phyloP scores from a whole-genome alignment of 108 stramenopile genomes.

The Skeletonema potamos region DNA sequence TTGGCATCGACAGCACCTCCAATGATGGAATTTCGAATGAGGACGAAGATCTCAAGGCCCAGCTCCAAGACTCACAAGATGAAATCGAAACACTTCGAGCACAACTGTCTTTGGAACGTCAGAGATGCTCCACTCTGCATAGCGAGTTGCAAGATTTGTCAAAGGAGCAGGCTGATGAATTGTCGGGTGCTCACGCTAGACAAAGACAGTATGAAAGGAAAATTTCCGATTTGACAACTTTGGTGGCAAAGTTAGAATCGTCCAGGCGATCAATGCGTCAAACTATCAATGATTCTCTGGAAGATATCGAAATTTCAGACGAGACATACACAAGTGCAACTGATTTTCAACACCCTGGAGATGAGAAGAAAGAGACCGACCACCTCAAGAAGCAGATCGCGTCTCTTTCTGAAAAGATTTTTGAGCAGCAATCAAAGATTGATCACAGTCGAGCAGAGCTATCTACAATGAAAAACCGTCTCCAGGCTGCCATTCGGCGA shows the following conservation, averaged over 20 bases:
- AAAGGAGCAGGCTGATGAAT: conserved; percentile 73
- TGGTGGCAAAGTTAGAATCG: conserved; percentile 52
- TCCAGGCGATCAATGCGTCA: conserved; percentile 18
- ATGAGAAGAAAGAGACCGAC: conserved; percentile 48
- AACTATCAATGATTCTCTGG: conserved; percentile 3
- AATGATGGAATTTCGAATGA: conserved; percentile 52
- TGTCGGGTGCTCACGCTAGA: conserved; percentile 47
- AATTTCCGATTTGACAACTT: conserved; percentile 61
- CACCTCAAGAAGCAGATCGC: conserved; percentile 54
- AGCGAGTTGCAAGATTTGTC: conserved; percentile 63
- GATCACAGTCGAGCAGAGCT: conserved; percentile 53
- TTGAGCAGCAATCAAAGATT: conserved; percentile 67
- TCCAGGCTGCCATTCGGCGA: conserved; percentile 58
- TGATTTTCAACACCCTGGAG: conserved; percentile 35
- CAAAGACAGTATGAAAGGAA: conserved; percentile 66
- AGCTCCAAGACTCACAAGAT: conserved; percentile 53
- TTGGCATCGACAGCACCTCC: neutral
- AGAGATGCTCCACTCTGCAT: conserved; percentile 58
- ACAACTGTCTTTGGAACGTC: conserved; percentile 59
- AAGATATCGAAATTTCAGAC: conserved; percentile 1
- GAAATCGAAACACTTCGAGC: conserved; percentile 60
- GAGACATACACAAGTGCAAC: conserved; percentile 2
- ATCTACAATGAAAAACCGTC: conserved; percentile 64
- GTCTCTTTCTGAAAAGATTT: conserved; percentile 68
- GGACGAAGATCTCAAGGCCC: conserved; percentile 47